phyloP scores from a whole-genome alignment of 2,329 filamentous ascomycete species.

The Fusarium azukiicola region DNA sequence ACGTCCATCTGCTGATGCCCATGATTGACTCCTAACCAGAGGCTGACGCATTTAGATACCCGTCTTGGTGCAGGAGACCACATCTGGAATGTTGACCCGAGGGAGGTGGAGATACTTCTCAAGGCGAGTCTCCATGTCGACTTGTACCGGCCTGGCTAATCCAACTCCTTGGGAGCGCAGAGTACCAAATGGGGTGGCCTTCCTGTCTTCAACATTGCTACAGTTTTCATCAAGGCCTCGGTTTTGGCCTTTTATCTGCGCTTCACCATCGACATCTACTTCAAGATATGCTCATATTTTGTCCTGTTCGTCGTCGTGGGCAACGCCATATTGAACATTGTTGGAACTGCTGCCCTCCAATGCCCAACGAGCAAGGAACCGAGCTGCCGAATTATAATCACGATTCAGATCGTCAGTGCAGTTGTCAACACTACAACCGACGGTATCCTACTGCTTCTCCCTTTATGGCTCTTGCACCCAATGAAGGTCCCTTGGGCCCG shows the following conservation, averaged over 20 bases:
- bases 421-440: conserved; percentile 21
- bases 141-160: too few relatives aligned
- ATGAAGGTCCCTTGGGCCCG: conserved; percentile 23
- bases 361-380: neutral
- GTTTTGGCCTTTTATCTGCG: conserved; percentile 49
- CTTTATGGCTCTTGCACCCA: conserved; percentile 30
- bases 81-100: neutral
- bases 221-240: conserved; percentile 48
- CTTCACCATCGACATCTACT: conserved; percentile 33
- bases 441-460: conserved; percentile 21
- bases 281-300: neutral
- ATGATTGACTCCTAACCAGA: too few relatives aligned
- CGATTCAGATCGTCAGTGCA: conserved; percentile 9
- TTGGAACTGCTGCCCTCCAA: neutral
- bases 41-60: conserved; percentile 5
- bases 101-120: neutral
- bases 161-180: neutral
- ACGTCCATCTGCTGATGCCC: neutral
- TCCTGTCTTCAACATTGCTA: conserved; percentile 42
- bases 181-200: conserved; percentile 14
- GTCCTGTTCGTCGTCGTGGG: conserved; percentile 18
- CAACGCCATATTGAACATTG: conserved; percentile 17
- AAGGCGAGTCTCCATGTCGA: neutral
- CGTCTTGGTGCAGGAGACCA: conserved; percentile 33
- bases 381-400: neutral